These are phyloP conservation scores for Micromonas pusilla DNA, from an alignment of 139 green algal species.

Conservation along the genomic window DNA sequence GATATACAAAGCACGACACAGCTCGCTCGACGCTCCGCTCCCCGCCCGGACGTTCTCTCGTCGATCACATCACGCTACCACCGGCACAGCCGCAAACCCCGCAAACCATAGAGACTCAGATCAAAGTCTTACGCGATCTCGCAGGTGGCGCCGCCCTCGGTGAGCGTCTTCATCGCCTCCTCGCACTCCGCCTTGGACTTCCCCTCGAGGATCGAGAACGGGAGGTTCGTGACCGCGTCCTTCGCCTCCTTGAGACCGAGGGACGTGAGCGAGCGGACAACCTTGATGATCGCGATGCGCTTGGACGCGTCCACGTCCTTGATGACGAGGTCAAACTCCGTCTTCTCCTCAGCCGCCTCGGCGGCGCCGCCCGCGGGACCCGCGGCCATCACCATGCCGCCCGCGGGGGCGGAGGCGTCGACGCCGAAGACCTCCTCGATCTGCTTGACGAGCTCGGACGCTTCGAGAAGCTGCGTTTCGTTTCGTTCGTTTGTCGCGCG, in stretches of 20 bases:
- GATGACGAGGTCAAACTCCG: conserved; percentile 55
- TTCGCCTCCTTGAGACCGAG: conserved; percentile 44
- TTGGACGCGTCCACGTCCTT: conserved; percentile 52
- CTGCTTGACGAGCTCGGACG: conserved; percentile 51
- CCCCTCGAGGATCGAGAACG: conserved; percentile 34
- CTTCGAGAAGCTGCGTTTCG: conserved; percentile 45
- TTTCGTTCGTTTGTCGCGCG: background rate
- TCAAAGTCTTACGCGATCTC: conserved; percentile 34
- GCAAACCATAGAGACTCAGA: background rate
- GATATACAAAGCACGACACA: too few species aligned
- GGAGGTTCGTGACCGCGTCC: conserved; percentile 42
- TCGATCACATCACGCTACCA: background rate
- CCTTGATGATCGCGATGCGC: conserved; percentile 41
- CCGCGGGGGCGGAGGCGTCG: conserved; percentile 40
- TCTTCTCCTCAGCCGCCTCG: conserved; percentile 57
- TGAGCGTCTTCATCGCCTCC: conserved; percentile 36
- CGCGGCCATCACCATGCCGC: conserved; percentile 41
- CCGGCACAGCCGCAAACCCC: background rate
- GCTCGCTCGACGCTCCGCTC: too few species aligned
- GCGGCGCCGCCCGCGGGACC: conserved; percentile 39
- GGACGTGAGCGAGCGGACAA: conserved; percentile 32
- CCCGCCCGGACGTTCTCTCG: background rate
- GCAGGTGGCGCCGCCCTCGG: conserved; percentile 33
- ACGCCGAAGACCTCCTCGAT: conserved; percentile 62
- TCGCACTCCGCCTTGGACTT: conserved; percentile 36